These are phyloP conservation scores for Elaphomyces granulatus DNA, from an alignment of 495 filamentous ascomycete genomes.

Conservation along the genomic window DNA sequence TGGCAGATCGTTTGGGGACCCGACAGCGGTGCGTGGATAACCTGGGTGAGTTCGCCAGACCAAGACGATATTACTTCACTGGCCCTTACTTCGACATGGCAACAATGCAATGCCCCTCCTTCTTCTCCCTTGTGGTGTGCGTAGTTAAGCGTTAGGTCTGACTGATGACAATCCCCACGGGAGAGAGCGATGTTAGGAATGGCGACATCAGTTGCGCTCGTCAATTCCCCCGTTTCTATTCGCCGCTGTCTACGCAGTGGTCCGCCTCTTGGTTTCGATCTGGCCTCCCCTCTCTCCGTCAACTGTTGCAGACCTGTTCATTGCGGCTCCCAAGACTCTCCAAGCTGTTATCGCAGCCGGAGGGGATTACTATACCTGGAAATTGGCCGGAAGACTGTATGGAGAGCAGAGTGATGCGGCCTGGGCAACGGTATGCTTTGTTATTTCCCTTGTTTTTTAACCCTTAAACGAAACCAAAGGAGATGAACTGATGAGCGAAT, in stretches of 20 bases:
- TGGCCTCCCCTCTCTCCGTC: conserved; percentile 29
- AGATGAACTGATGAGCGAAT: background rate
- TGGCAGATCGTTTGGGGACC: conserved; percentile 78
- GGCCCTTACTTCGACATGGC: no score
- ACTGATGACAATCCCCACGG: conserved; percentile 5
- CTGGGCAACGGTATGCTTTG: conserved; percentile 51
- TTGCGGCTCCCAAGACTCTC: conserved; percentile 55
- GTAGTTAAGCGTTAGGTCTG: background rate
- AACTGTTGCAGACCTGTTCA: conserved; percentile 45
- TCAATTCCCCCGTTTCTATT: conserved; percentile 85
- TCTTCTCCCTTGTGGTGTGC: no score
- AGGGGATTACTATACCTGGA: conserved; percentile 84
- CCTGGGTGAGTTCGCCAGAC: conserved; percentile 54
- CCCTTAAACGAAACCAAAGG: no score
- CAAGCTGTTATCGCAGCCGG: conserved; percentile 68
- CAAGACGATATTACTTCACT: no score
- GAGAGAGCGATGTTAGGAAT: conserved; percentile 62
- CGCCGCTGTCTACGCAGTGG: conserved; percentile 55
- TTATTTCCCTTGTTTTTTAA: no score
- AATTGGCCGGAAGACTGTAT: conserved; percentile 58
- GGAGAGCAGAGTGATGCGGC: conserved; percentile 47
- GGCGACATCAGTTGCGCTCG: conserved; percentile 77
- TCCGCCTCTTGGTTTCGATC: conserved; percentile 36
- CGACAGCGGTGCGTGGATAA: conserved; percentile 75
- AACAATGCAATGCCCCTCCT: no score